Evolutionary conservation across 2,329 filamentous ascomycete species (phyloP).

Genomic region (Dendrostoma leiphaemia): DNA sequence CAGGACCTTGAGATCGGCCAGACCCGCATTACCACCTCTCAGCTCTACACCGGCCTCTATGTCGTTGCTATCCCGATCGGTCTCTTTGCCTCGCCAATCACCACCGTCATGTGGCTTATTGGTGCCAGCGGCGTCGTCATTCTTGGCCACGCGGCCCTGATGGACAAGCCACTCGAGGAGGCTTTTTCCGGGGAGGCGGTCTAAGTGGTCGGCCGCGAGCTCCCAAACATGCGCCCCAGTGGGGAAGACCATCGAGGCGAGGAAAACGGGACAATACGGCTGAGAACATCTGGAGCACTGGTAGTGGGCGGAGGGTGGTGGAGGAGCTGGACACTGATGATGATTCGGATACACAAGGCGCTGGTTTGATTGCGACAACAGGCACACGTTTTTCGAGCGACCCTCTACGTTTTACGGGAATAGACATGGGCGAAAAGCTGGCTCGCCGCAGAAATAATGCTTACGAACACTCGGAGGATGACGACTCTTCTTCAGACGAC

Average conservation of each 20-base stretch:
- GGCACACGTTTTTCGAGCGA: constrained; percentile 56
- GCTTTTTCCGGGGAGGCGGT: constrained; percentile 99
- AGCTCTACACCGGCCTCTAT: constrained; percentile 88
- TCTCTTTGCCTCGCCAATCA: constrained; percentile 79
- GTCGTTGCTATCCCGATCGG: constrained; percentile 81
- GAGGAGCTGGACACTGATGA: constrained; percentile 66
- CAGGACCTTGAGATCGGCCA: constrained; percentile 83
- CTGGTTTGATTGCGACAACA: constrained; percentile 44
- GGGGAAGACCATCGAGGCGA: constrained; percentile 99
- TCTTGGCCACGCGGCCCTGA: constrained; percentile 87
- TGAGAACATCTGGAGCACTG: constrained; percentile 40
- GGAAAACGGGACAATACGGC: constrained; percentile 59
- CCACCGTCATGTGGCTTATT: constrained; percentile 90
- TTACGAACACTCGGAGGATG: constrained; percentile 42
- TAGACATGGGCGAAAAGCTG: constrained; percentile 50
- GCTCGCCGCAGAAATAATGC: constrained; percentile 32
- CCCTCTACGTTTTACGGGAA: constrained; percentile 59
- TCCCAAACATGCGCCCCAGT: constrained; percentile 90
- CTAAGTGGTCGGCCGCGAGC: constrained; percentile 99
- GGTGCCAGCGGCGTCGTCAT: constrained; percentile 93
- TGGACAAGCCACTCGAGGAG: constrained; percentile 99
- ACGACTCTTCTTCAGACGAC: constrained; percentile 46
- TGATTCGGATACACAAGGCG: constrained; percentile 53
- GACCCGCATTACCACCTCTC: constrained; percentile 80
- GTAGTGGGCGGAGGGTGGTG: constrained; percentile 45